Percentiles rank a stretch among this genome's conserved stretches.
Conservation (phyloP, 2,329 filamentous ascomycete species). For the Ramichloridium luteum region DNA sequence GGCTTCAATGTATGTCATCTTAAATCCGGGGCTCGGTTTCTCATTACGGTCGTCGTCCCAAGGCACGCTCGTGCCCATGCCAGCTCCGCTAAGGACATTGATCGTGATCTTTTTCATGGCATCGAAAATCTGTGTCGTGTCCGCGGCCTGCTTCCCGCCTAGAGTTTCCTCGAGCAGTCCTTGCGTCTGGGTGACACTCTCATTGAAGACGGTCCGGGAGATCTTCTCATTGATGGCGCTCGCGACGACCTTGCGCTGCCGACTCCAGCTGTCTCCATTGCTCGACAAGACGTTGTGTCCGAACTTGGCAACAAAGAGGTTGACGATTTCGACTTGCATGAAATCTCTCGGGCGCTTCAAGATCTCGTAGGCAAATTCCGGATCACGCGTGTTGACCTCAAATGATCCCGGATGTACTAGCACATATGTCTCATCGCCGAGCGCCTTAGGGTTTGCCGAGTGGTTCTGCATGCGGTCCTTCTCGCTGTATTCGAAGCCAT, state of each 20-base stretch:
- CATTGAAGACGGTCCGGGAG: constrained; percentile 21
- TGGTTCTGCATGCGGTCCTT: constrained; percentile 10
- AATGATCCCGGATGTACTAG: constrained; percentile 14
- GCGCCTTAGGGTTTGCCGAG: not conserved
- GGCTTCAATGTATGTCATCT: constrained; percentile 22
- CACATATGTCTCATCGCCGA: constrained; percentile 10
- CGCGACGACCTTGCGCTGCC: constrained; percentile 23
- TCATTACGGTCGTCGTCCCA: constrained; percentile 16
- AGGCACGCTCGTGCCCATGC: constrained; percentile 19
- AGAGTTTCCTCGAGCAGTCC: constrained; percentile 19
- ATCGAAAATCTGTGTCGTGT: constrained; percentile 19
- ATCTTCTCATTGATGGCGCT: constrained; percentile 25
- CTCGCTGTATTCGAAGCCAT: constrained; percentile 19
- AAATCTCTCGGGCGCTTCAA: constrained; percentile 15
- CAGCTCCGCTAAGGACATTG: constrained; percentile 22
- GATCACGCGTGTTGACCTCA: constrained; percentile 18
- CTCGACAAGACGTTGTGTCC: constrained; percentile 18
- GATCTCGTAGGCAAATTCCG: constrained; percentile 15
- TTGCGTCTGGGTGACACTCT: constrained; percentile 18
- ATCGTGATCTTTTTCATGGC: constrained; percentile 25
- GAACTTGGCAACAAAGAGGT: constrained; percentile 16
- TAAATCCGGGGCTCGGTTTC: constrained; percentile 18
- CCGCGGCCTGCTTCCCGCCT: constrained; percentile 2
- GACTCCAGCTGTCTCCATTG: constrained; percentile 19
- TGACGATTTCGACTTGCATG: constrained; percentile 11